Base-by-base conservation (phyloP, 805 yeast genomes). In the Zygotorulaspora florentina region DNA sequence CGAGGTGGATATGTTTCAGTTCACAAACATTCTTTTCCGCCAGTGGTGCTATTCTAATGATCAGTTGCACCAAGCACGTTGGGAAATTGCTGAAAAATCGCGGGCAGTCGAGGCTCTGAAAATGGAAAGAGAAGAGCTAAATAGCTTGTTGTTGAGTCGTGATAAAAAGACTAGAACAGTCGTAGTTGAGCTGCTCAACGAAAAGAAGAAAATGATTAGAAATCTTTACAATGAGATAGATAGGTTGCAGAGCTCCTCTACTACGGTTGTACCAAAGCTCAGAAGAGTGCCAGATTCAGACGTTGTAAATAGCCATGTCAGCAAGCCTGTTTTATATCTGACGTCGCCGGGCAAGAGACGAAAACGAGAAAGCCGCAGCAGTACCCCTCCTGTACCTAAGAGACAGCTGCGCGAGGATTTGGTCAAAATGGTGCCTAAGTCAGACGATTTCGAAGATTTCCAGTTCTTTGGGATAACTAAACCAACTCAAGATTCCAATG, bases 1-100 rank as follows among this genome's bases (percentile, higher is more conserved):
- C 10, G 66, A 62, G 41, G 23, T 57, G 6, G 65, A 63, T 45
- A 42, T 63, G 12, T 62, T 63, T 39, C 46, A 51, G 16, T 40
- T 58, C 41, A 43, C 64, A 15, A 38, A 50, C 13, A 29, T 35
- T 13, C 28, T 63, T 25, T 63, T 42, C 38, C 34, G 39, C 15
- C 41, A 44, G 7, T 37, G 43, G 20, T 50, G 54, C 17, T 13
- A 27, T 2, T 39, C 49, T 8, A 62, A 61, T 39, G 54, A 51
- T 23, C 30, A 34, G 5, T 13, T 52, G 4, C 40, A 47, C 23
- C 18, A 13, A 11, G 4, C 39, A 4, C 13, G 12, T 10, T 16
- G 30, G 17, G 13, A 40, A 28, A 26, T 20, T 9, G 34, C 26
- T 4, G 10, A 9, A 18, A 10, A 31, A 7, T 35, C 36, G 25